Evolutionary conservation across 2,329 filamentous ascomycete genomes (phyloP).

Genomic region (Verticillium alfalfae): DNA sequence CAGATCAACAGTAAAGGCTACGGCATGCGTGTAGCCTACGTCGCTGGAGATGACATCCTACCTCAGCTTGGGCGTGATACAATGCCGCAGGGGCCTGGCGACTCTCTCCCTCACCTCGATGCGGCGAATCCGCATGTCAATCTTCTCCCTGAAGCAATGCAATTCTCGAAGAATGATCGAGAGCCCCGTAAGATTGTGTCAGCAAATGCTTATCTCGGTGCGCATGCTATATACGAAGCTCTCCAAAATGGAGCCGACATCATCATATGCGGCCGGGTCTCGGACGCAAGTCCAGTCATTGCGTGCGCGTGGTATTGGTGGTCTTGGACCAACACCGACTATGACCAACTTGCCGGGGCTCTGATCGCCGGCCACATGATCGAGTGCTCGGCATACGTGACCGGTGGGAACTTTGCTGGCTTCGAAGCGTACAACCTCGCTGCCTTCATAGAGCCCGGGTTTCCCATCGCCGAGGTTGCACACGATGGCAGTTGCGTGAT

Average conservation of each 20-base stretch:
- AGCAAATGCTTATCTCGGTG: constrained; percentile 48
- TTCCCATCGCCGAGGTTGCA: constrained; percentile 43
- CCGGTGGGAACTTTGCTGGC: constrained; percentile 44
- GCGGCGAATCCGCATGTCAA: neutral
- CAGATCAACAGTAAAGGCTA: neutral
- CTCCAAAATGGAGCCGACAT: constrained; percentile 32
- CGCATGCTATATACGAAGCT: constrained; percentile 30
- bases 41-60: constrained; percentile 30
- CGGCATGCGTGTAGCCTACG: constrained; percentile 16
- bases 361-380: constrained; percentile 43
- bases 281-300: constrained; percentile 40
- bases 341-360: constrained; percentile 37
- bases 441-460: constrained; percentile 30
- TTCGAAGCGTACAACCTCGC: constrained; percentile 22
- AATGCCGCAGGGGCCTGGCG: neutral
- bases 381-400: constrained; percentile 43
- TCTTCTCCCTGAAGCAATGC: constrained; percentile 2
- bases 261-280: constrained; percentile 33
- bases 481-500: constrained; percentile 37
- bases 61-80: constrained; percentile 4
- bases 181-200: neutral
- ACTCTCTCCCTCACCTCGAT: neutral
- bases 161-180: constrained; percentile 4
- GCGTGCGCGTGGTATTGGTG: constrained; percentile 46
- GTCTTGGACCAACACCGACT: constrained; percentile 39